Evolutionary conservation across 108 stramenopile species (phyloP), one percentile per base, ranked within the genome.

Genomic region (Pseudonitzschia multistriata): DNA sequence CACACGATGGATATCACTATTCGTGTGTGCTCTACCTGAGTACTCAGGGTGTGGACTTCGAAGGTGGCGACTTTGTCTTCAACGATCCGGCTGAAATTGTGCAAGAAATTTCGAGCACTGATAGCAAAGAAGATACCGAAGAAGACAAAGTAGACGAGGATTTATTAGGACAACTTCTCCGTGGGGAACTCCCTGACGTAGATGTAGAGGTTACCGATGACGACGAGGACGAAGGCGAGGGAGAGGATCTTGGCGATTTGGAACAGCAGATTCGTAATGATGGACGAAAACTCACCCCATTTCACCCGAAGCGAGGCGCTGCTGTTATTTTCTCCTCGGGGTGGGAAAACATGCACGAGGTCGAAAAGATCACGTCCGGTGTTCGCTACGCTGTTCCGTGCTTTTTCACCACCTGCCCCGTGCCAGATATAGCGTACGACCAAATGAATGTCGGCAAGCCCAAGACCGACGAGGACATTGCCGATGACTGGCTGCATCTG

Each of bases 311-410:
- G 24, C 66, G 70, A 14, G 78, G 78, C 24, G 69, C 74, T 0
- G 78, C 78, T 36, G 78, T 75, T 49, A 79, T 79, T 47, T 79
- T 79, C 63, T 74, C 74, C 2, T 74, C 74, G 6, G 78, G 78
- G 0, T 79, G 78, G 78, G 78, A 79, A 62, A 79, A 79, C 68
- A 79, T 79, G 78, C 78, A 79, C 55, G 79, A 52, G 50, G 50
- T 52, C 3, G 50, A 52, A 25, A 52, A 22, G 25, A 52, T 52
- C 50, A 74, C 72, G 11, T 52, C 47, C 0, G 77, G 77, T 8
- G 37, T 49, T 31, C 67, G 77, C 2, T 78, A 78, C 37, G 70
- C 65, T 21, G 77, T 78, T 11, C 77, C 77, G 8, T 50, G 63
- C 45, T 78, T 78, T 73, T 78, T 78, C 28, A 78, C 77, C n/a